These are phyloP conservation scores for Sideroxylon spinosum DNA, from an alignment of 179 eudicot species.

Conservation along the genomic window DNA sequence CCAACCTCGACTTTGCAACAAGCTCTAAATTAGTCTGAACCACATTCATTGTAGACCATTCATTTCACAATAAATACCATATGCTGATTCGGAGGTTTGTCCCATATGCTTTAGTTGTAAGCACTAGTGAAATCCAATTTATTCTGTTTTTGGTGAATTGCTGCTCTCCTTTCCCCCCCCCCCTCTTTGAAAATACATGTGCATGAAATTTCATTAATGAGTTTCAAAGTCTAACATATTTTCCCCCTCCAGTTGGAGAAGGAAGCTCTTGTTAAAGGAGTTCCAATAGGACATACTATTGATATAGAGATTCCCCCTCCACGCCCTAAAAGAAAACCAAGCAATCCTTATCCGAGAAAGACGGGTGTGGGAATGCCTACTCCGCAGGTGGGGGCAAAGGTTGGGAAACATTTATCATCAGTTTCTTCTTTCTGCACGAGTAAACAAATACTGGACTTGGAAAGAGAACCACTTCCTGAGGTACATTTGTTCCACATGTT, in stretches of 20 bases:
- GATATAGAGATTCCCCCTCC: slow-evolving; percentile 97
- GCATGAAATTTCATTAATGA: background rate
- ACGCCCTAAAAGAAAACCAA: slow-evolving; percentile 94
- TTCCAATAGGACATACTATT: slow-evolving; percentile 61
- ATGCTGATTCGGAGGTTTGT: background rate
- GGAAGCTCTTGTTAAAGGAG: slow-evolving; percentile 88
- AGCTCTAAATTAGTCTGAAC: background rate
- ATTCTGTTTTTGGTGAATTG: background rate
- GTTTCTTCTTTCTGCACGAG: slow-evolving; percentile 34
- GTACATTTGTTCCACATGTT: slow-evolving; percentile 29
- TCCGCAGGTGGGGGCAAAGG: slow-evolving; percentile 45
- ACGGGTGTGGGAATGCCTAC: slow-evolving; percentile 38
- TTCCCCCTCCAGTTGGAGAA: slow-evolving; percentile 71
- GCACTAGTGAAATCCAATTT: background rate
- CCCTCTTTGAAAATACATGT: too few relatives aligned
- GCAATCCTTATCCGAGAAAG: slow-evolving; percentile 95
- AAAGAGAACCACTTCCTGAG: slow-evolving; percentile 54
- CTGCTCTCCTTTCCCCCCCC: background rate
- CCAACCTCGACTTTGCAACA: background rate
- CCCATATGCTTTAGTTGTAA: background rate
- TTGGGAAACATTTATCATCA: slow-evolving; percentile 37
- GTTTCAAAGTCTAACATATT: background rate
- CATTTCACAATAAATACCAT: background rate
- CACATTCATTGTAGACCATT: background rate
- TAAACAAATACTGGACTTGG: slow-evolving; percentile 44